Base-by-base conservation (phyloP, 768 basidiomycete genomes). In the Sporobolomyces pararoseus region DNA sequence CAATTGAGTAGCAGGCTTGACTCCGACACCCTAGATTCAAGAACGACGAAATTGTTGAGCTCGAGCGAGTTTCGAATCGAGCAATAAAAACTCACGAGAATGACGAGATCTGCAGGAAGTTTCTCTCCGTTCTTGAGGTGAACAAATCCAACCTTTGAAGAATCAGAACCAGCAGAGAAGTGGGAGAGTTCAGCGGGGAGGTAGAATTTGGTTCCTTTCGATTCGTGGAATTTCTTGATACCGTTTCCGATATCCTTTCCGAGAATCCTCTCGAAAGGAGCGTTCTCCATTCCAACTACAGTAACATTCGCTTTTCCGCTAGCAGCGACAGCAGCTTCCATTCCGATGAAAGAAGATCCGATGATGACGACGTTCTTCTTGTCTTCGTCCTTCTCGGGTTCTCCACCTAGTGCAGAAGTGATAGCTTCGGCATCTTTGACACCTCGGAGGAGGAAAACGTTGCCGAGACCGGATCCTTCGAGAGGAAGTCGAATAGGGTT, bases 311-410 rank as follows among this genome's bases (percentile, higher is more conserved):
- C 88, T 27, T 88, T 86, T 75, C 86, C 86, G 12, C 85, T 79
- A 3, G 89, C 80, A 0, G 90, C 88, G n/a, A 82, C 83, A 10
- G 90, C 90, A n/a, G 91, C 82, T 78, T 93, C 90, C 90, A 96
- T 90, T 65, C 88, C 86, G 75, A 96, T 96, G 81, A 94, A 96
- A 19, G 88, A 90, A 58, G 87, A 88, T 3, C 93, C 93, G 71
- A 95, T 87, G 17, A 94, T 84, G 37, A 91, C 90, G 68, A 88
- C 79, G 57, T 83, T 82, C 79, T 91, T 89, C 88, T 80, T 88
- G 47, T 54, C 55, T 29, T 62, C 61, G 53, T 66, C 66, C 57
- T 62, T 60, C 27, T 66, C 58, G 34, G 69, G 59, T n/a, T 53
- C 35, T 19, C 23, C 53, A 34, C 72, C 75, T 25, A 77, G 53